Evolutionary conservation across 2,329 filamentous ascomycete species (phyloP).

Genomic region (Chrysoporthe puriensis): DNA sequence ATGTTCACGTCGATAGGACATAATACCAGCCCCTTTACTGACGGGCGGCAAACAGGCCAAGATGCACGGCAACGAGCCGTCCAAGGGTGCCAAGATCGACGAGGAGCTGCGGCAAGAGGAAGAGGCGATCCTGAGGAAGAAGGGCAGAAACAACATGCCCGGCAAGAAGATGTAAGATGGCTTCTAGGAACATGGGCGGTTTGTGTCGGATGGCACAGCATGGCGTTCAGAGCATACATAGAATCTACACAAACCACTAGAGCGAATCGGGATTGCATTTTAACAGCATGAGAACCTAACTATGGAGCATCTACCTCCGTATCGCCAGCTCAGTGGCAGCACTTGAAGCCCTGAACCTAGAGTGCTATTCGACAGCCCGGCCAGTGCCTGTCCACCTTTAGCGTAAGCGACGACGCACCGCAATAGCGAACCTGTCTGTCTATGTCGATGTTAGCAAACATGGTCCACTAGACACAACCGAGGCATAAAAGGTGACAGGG

Average conservation of each 20-base stretch:
- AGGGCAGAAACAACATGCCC: conserved; percentile 47
- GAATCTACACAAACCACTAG: background rate
- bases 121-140: conserved; percentile 64
- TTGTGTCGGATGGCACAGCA: conserved; percentile 15
- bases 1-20: conserved; percentile 33
- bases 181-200: background rate
- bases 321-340: background rate
- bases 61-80: conserved; percentile 74
- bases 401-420: background rate
- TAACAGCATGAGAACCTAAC: background rate
- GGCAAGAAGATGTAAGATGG: conserved; percentile 40
- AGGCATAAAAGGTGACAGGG: background rate
- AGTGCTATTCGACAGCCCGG: background rate
- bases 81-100: conserved; percentile 72
- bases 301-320: too few species aligned
- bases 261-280: background rate
- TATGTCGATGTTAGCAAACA: background rate
- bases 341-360: background rate
- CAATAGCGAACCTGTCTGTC: background rate
- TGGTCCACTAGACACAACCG: background rate
- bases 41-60: conserved; percentile 50
- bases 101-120: conserved; percentile 71
- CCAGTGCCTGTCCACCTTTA: background rate
- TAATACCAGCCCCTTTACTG: background rate
- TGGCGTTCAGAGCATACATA: conserved; percentile 24